Evolutionary conservation across 2,329 filamentous ascomycete genomes (phyloP), one percentile per base, ranked within the genome.

Genomic region (Aspergillus ibericus): DNA sequence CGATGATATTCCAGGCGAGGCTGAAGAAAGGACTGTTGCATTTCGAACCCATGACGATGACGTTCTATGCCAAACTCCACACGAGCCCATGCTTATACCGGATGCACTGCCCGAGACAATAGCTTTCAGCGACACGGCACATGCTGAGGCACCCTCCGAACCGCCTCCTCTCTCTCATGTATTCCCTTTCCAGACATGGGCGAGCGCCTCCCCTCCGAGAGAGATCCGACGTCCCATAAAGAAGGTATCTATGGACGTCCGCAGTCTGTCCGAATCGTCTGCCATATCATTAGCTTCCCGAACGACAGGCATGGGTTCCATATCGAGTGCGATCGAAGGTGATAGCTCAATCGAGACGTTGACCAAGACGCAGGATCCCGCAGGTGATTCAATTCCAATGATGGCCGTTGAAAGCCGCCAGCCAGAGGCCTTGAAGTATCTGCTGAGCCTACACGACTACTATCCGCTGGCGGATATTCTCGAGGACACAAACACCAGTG

Each of bases 241-340:
- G 74, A 91, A 84, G 65, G 93, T 98, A 0, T 91, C 92, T 0
- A 90, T 97, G 90, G 92, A 96, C 70, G 89, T 89, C 15, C 82
- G 92, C 64, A 97, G 93, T 68, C 83, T 96, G 73, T 97, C 93
- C 6, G 92, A 88, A 64, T 89, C 89, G 40, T 98, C 93, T 0
- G 90, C 88, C 35, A 85, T 90, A 52, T 98, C 93, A 0, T 91
- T 91, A 59, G 85, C 88, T 58, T 98, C 93, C 1, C 84, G 88
- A 58, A 88, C 91, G 1, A 88, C 86, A 47, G 96, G 92, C 16
- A 82, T 95, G 18, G 87, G 88, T 22, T 95, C 92, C 1, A 82
- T 87, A 25, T 80, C 83, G 4, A 91, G 88, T 70, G 87, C 85
- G 1, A 82, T 93, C 9, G 92, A 96, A 74, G 92, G 91, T 2